phyloP scores from a whole-genome alignment of 164 flowering plant species.

The Litsea cubeba region DNA sequence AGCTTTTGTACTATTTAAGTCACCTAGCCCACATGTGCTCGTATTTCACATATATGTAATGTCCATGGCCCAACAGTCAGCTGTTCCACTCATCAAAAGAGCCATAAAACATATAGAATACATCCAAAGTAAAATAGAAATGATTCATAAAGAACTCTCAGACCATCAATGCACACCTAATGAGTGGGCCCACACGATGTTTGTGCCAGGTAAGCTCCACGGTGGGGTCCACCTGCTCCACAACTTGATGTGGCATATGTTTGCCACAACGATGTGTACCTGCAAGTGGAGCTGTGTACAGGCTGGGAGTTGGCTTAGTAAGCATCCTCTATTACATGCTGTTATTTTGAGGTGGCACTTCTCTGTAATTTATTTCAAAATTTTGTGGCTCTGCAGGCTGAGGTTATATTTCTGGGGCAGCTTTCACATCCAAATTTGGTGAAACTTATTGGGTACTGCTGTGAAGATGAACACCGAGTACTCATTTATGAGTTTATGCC shows the following conservation, averaged over 20 bases:
- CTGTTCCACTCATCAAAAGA: background rate
- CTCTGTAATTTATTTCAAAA: background rate
- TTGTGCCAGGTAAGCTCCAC: background rate
- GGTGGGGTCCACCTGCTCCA: background rate
- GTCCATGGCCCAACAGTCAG: background rate
- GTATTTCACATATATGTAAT: background rate
- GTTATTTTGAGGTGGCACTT: background rate
- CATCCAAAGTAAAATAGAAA: too few species aligned
- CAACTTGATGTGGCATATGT: background rate
- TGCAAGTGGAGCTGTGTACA: background rate
- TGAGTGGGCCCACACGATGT: background rate
- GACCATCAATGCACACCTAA: background rate
- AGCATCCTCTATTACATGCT: background rate
- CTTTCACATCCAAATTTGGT: conserved; percentile 97
- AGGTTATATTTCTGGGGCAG: conserved; percentile 92
- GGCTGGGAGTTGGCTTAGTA: background rate
- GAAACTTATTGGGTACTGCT: conserved; percentile 85
- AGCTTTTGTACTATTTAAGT: background rate
- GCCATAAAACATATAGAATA: too few species aligned
- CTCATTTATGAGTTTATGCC: conserved; percentile 89
- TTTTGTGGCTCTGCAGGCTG: conserved; percentile 50
- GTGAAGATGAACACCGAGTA: conserved; percentile 86
- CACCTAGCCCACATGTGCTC: background rate
- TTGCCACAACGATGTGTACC: background rate
- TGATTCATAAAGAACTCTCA: too few species aligned